A percentile compares a stretch with the other conserved stretches of the same genome.
Conservation (phyloP, 768 basidiomycete genomes). For the Lyophyllum atratum region DNA sequence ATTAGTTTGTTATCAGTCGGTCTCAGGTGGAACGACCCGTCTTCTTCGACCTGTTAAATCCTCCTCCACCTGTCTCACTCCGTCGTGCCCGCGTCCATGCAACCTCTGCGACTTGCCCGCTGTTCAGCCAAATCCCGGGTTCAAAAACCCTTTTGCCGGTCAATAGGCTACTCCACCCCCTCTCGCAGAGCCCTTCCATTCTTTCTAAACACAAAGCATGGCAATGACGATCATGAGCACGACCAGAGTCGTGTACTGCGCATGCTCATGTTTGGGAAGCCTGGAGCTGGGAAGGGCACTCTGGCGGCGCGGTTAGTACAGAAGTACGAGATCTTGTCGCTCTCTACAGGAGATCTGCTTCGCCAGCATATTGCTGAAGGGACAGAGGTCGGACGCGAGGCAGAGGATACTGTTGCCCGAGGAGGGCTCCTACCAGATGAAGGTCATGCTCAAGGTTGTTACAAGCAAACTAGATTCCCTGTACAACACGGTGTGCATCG, state of each 20-base stretch:
- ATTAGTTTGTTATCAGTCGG: conserved; percentile 11
- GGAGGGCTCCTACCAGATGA: conserved; percentile 82
- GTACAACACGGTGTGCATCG: conserved; percentile 58
- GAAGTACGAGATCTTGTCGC: conserved; percentile 75
- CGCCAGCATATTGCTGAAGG: conserved; percentile 79
- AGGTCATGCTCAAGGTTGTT: conserved; percentile 75
- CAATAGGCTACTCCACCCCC: conserved; percentile 31
- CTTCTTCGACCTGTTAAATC: background rate
- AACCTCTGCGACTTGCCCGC: conserved; percentile 9
- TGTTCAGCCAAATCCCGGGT: background rate
- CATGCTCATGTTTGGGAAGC: conserved; percentile 80
- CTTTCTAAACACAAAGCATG: conserved; percentile 45
- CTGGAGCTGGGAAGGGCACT: conserved; percentile 88
- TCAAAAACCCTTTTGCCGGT: conserved; percentile 18
- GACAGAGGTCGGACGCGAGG: conserved; percentile 73
- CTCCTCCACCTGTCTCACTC: background rate
- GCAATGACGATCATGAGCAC: conserved; percentile 37
- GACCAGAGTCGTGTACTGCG: conserved; percentile 42
- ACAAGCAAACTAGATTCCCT: conserved; percentile 68
- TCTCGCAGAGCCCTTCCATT: conserved; percentile 50
- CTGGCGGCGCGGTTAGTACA: conserved; percentile 72
- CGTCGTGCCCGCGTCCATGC: conserved; percentile 11
- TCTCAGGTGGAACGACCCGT: conserved; percentile 13
- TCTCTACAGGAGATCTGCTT: conserved; percentile 86
- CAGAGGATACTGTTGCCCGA: conserved; percentile 76